Base-by-base conservation (phyloP, 768 basidiomycete species). In the Infundibulicybe gibba region DNA sequence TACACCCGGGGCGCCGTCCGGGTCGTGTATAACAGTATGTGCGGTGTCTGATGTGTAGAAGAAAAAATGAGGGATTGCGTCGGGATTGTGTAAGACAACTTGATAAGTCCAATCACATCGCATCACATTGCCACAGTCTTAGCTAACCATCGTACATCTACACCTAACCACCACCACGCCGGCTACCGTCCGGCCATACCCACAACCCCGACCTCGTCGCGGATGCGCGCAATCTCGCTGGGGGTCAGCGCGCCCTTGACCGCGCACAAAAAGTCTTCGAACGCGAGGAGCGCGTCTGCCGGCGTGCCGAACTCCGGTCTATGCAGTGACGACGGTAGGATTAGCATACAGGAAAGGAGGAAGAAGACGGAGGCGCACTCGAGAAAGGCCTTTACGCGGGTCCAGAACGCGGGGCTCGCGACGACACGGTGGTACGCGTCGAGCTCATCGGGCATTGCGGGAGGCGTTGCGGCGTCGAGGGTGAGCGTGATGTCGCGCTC, bases 171-270 rank as follows among this genome's bases (percentile, higher is more conserved):
- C 25, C 3, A 25, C 3, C 25, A 25, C 25, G 25, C 25, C 25
- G 8, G 8, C 25, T 25, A 25, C 25, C 25, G 25, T 11, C 92
- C 92, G 16, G 83, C 88, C 92, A 94, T 94, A 21, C 93, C 94
- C 35, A 82, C 75, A 19, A 95, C 77, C 4, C 93, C 93, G 14
- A 93, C 87, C 16, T 75, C 72, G 62, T 97, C 95, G 41, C 95
- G 78, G 56, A 97, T 93, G 72, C 80, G 89, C 12, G 95, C 95
- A 47, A 97, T 90, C 61, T 97, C 90, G 50, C 75, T 83, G 0
- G 91, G 83, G 14, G 81, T 88, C 57, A 99, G 74, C 20, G 76
- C 77, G 6, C 81, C 85, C 61, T 94, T 94, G 62, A 82, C 84
- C 0, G 85, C 87, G 15, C 81, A 71, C 54, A 98, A 76, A 68